Evolutionary conservation across 768 basidiomycete genomes (phyloP), one percentile per base, ranked within the genome.

Genomic region (Boletus edulis): DNA sequence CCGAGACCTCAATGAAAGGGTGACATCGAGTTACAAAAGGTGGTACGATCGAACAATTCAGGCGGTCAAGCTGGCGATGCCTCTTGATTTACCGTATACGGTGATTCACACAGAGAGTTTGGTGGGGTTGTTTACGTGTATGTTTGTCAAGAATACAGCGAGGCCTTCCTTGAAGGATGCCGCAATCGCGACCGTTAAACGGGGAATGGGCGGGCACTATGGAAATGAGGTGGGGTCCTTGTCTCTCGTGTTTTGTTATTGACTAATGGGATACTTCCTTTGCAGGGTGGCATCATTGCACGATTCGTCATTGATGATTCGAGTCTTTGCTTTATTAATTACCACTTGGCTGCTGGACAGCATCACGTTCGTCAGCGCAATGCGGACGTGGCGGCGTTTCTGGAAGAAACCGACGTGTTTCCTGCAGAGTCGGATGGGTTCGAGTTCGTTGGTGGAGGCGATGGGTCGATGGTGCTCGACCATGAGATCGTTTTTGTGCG

Each of bases 271-370:
- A 7, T 22, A 8, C 11, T 46, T 24, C n/a, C 48, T 34, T 52
- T 50, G 11, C 62, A 94, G 91, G 94, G 94, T 10, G 94, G 87
- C 0, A 94, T 97, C 58, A 81, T 94, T n/a, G 83, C 89, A 4
- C 84, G 95, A 18, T 85, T 97, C 57, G 82, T 94, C 8, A 79
- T 98, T 43, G 94, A 94, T 56, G 94, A 98, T 69, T 89, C 94
- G 2, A 95, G 92, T 0, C 67, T 98, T 14, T 98, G 96, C 72
- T 89, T 97, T 64, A 84, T 98, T 74, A 99, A 99, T 72, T 94
- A 91, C 60, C 96, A 99, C 77, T 81, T 99, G 55, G 96, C 95
- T n/a, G 92, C 93, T 7, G 96, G 96, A 2, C 95, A 98, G 64
- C 81, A 82, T 52, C 88, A 89, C 47, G 81, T 89, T 17, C 81